A percentile compares a stretch with the other conserved stretches of the same genome.
Conservation (phyloP, 345 rosid species). For the Kernera saxatilis region DNA sequence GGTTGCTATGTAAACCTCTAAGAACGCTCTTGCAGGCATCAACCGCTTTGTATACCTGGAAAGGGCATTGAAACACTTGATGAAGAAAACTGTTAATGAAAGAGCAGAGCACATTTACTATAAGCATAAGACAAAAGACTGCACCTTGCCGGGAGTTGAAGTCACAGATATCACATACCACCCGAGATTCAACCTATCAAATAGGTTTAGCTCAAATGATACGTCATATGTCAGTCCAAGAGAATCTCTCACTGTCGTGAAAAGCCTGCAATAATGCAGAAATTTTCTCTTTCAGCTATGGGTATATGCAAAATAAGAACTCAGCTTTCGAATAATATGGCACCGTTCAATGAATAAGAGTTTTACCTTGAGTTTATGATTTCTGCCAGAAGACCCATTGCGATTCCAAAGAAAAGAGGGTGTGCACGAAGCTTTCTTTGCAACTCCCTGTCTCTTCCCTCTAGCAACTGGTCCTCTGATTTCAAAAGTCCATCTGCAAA, state of each 20-base stretch:
- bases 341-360: slow-evolving; percentile 1
- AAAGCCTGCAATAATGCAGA: slow-evolving; percentile 59
- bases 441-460: slow-evolving; percentile 35
- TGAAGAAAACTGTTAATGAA: slow-evolving; percentile 11
- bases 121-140: slow-evolving; percentile 19
- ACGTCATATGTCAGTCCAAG: slow-evolving; percentile 99
- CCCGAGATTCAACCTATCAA: slow-evolving; percentile 93
- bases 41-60: slow-evolving; percentile 87
- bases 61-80: slow-evolving; percentile 13
- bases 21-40: slow-evolving; percentile 98
- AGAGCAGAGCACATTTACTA: background rate
- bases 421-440: slow-evolving; percentile 65
- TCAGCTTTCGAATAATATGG: background rate
- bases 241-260: slow-evolving; percentile 97
- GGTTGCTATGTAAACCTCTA: slow-evolving; percentile 85
- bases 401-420: slow-evolving; percentile 88
- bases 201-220: slow-evolving; percentile 92
- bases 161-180: slow-evolving; percentile 99
- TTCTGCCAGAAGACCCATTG: slow-evolving; percentile 96
- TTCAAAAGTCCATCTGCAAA: slow-evolving; percentile 51
- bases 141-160: slow-evolving; percentile 94
- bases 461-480: slow-evolving; percentile 33
- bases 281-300: background rate
- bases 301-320: no score
- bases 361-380: slow-evolving; percentile 93